Conservation (phyloP, 768 basidiomycete genomes). For the Russula virescens region DNA sequence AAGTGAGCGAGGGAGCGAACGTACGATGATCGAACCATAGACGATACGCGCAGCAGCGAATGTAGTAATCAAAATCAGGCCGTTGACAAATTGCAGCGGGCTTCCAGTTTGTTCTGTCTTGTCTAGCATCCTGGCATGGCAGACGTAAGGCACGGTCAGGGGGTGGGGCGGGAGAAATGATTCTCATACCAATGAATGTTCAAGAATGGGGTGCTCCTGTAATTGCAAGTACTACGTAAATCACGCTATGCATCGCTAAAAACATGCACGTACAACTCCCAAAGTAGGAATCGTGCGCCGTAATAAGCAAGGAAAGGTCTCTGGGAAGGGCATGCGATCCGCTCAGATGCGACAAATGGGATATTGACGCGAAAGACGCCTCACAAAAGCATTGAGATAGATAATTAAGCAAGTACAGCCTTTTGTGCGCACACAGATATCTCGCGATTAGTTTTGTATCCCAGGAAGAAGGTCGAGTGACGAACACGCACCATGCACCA, state of each 20-base stretch:
- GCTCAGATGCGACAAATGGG: neutral
- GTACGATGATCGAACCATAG: constrained; percentile 53
- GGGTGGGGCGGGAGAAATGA: neutral
- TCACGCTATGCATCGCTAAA: neutral
- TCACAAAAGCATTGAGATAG: constrained; percentile 65
- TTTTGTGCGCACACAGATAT: constrained; percentile 25
- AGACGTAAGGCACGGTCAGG: constrained; percentile 5
- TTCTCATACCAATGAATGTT: constrained; percentile 74
- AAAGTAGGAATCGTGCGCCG: constrained; percentile 68
- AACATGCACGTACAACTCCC: constrained; percentile 57
- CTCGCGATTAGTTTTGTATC: neutral
- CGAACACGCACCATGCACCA: constrained; percentile 56
- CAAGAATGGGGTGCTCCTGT: constrained; percentile 77
- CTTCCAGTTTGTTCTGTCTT: constrained; percentile 69
- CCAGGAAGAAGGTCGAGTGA: neutral
- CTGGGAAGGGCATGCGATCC: constrained; percentile 26
- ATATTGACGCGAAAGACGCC: constrained; percentile 28
- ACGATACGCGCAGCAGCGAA: constrained; percentile 70
- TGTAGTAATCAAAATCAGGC: constrained; percentile 52
- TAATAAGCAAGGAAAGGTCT: constrained; percentile 75
- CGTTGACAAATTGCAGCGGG: constrained; percentile 64
- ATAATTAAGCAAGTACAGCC: constrained; percentile 59
- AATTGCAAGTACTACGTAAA: constrained; percentile 3
- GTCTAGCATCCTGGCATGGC: constrained; percentile 59
- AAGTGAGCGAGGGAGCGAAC: constrained; percentile 10